Conservation (phyloP, 345 rosid genomes). For the Eucalyptus tenuipes region DNA sequence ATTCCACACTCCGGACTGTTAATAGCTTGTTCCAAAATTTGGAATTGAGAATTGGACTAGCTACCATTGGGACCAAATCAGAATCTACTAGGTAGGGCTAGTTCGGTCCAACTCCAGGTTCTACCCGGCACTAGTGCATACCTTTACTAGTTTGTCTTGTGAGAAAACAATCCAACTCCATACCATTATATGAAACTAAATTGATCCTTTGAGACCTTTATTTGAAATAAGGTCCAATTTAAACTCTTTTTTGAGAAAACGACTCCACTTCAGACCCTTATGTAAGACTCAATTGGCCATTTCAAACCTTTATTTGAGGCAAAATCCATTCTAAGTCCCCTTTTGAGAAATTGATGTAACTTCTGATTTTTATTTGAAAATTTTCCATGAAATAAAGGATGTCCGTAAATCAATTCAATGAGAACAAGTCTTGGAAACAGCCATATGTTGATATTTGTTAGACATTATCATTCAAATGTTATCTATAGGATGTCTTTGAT, state of each 20-base stretch:
- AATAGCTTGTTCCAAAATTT: not conserved
- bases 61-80: accelerated
- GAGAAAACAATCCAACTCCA: not conserved
- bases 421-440: not conserved
- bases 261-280: accelerated
- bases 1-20: not conserved
- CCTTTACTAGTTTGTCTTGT: not conserved
- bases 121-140: not conserved
- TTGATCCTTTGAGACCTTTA: not conserved
- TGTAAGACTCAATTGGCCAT: not conserved
- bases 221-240: accelerated
- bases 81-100: accelerated
- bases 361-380: not conserved
- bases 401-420: not conserved
- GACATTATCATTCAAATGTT: not conserved
- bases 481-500: not conserved
- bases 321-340: not conserved
- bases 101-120: accelerated
- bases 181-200: not conserved
- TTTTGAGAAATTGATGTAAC: not conserved
- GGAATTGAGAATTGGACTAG: accelerated
- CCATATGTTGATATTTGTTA: not conserved
- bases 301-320: not conserved
- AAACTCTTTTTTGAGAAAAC: not conserved
- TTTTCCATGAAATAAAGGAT: not conserved